Evolutionary conservation across 768 basidiomycete genomes (phyloP).

Genomic region (Cyathus striatus): DNA sequence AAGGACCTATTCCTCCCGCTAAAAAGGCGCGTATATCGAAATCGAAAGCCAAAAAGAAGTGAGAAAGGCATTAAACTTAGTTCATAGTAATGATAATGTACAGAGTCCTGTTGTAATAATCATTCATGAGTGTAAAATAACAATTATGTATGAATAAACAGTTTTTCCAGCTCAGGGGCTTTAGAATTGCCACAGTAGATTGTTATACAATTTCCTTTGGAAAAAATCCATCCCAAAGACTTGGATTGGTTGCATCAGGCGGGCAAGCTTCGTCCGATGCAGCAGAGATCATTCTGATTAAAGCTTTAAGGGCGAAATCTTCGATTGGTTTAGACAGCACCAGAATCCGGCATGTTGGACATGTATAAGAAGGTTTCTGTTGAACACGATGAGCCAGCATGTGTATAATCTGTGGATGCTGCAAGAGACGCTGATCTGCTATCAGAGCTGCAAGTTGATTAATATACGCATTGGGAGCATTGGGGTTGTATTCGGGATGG

Average conservation of each 20-base stretch:
- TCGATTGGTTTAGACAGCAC: conserved; percentile 51
- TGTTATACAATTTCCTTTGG: too few species aligned
- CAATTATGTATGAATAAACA: too few species aligned
- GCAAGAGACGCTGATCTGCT: not conserved
- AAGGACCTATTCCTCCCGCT: too few species aligned
- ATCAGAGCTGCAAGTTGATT: conserved; percentile 5
- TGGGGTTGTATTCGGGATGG: conserved; percentile 39
- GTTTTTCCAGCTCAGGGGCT: too few species aligned
- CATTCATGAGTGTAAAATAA: too few species aligned
- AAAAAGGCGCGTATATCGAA: too few species aligned
- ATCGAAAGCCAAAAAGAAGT: too few species aligned
- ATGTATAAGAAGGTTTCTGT: conserved; percentile 52
- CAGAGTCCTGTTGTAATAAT: too few species aligned
- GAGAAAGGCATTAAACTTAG: too few species aligned
- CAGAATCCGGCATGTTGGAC: conserved; percentile 58
- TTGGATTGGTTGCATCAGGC: conserved; percentile 13
- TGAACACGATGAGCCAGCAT: conserved; percentile 20
- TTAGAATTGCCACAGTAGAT: too few species aligned
- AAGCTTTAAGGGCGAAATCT: conserved; percentile 53
- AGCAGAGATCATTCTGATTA: conserved; percentile 45
- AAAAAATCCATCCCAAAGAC: conserved; percentile 48
- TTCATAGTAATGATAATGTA: too few species aligned
- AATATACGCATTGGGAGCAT: conserved; percentile 16
- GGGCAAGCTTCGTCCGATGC: conserved; percentile 46
- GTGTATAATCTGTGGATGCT: conserved; percentile 13